Conservation (phyloP, 352 stramenopile species). For the Globisporangium takayamanum region DNA sequence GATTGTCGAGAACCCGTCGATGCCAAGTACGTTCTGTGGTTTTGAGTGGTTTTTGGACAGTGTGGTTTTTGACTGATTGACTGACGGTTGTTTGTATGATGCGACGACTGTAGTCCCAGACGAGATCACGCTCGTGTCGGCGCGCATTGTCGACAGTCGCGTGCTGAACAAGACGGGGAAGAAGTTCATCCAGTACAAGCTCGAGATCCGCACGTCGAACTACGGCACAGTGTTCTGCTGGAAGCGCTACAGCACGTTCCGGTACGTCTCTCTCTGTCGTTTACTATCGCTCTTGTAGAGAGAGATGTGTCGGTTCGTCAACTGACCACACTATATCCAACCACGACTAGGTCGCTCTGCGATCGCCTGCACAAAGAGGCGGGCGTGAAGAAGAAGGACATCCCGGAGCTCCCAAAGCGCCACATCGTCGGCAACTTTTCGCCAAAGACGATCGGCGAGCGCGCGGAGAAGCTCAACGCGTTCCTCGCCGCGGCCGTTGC, state of each 20-base stretch:
- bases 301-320: background rate
- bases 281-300: background rate
- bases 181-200: conserved; percentile 89
- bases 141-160: conserved; percentile 78
- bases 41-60: background rate
- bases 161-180: conserved; percentile 79
- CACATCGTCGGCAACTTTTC: conserved; percentile 84
- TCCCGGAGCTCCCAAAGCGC: conserved; percentile 77
- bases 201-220: conserved; percentile 84
- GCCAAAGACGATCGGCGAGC: conserved; percentile 72
- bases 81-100: conserved; percentile 3
- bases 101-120: conserved; percentile 46
- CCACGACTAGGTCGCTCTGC: conserved; percentile 47
- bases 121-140: conserved; percentile 75
- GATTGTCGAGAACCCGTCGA: conserved; percentile 72
- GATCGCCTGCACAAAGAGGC: conserved; percentile 84
- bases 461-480: conserved; percentile 81
- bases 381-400: conserved; percentile 76
- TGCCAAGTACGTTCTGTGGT: conserved; percentile 54
- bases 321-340: too few relatives aligned
- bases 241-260: conserved; percentile 87
- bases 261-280: conserved; percentile 27
- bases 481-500: conserved; percentile 72
- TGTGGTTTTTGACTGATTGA: conserved; percentile 12
- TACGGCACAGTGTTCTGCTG: conserved; percentile 86